Evolutionary conservation across 129 eudicot species (phyloP).

Genomic region (Helichrysum umbraculigerum): DNA sequence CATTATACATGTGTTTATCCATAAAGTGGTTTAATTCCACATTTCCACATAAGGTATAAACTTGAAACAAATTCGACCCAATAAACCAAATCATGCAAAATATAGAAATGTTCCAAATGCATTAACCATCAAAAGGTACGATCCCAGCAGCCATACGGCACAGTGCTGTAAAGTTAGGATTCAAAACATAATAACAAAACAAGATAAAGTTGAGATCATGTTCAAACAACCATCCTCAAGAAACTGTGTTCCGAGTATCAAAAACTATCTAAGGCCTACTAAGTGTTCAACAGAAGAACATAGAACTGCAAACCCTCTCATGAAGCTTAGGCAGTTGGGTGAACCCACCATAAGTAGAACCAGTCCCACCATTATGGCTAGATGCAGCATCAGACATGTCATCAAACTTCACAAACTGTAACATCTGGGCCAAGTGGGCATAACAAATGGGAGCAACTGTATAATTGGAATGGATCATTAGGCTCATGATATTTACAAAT

Average conservation of each 20-base stretch:
- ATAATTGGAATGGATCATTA: background rate
- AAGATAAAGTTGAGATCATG: background rate
- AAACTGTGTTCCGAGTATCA: background rate
- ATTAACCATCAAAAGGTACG: background rate
- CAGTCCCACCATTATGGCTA: slow-evolving; percentile 63
- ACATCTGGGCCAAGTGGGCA: slow-evolving; percentile 84
- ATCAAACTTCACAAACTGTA: slow-evolving; percentile 71
- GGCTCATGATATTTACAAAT: background rate
- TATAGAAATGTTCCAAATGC: slow-evolving; percentile 9
- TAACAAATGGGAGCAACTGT: slow-evolving; percentile 82
- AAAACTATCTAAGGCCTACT: background rate
- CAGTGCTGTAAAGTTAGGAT: background rate
- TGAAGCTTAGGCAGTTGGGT: slow-evolving; percentile 61
- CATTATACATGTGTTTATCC: too few species aligned
- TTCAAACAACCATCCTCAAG: background rate
- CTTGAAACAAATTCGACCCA: background rate
- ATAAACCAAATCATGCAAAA: background rate
- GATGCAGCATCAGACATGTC: slow-evolving; percentile 65
- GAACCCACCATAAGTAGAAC: slow-evolving; percentile 37
- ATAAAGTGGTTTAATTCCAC: background rate
- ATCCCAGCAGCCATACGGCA: background rate
- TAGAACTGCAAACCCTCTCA: slow-evolving; percentile 51
- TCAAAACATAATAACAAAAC: background rate
- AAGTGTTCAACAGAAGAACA: slow-evolving; percentile 75
- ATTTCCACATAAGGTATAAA: background rate